Base-by-base conservation (phyloP, 805 yeast genomes). In the Barnettozyma pratensis region DNA sequence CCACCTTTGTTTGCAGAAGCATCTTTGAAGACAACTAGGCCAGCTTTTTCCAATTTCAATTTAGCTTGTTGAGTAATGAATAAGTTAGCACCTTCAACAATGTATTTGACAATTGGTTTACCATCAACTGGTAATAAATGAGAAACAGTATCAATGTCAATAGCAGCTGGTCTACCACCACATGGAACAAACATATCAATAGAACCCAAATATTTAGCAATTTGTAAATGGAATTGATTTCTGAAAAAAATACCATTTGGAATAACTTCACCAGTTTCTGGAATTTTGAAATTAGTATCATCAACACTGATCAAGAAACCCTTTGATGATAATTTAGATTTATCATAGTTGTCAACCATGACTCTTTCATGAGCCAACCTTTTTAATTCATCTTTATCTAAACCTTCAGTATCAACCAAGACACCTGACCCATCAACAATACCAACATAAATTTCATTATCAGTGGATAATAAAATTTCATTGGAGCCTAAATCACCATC, bases 1-100 rank as follows among this genome's bases (percentile, higher is more conserved):
- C 99, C 99, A 62, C 99, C 99, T 71, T 92, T 92, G 72, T 92
- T 92, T 41, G 97, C 90, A 10, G 97, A 87, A 12, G 98, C 96
- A 73, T 92, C 99, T 69, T 94, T 94, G 72, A 88, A 87, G 46
- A 94, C 75, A 46, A 90, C 67, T 45, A 88, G 82, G 37, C 98
- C 98, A 32, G 96, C 94, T 40, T 77, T 72, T 70, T 94, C 99
- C 48, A 92, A 75, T 43, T 80, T 78, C 32, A 92, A 69, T 73
- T 92, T 94, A 45, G 98, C 97, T 37, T 89, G 80, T 72, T 94
- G 98, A 2, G 98, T 89, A 54, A 92, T 85, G 70, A 92, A 94
- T 67, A 92, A 76, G 68, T 92, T 94, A 48, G 99, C 99, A 65
- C 99, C 99, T 72, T 92, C 99, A 49, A 94, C 97, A 64, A 92